phyloP scores from a whole-genome alignment of 257 asterid species.

The Solanum infundibuliforme region DNA sequence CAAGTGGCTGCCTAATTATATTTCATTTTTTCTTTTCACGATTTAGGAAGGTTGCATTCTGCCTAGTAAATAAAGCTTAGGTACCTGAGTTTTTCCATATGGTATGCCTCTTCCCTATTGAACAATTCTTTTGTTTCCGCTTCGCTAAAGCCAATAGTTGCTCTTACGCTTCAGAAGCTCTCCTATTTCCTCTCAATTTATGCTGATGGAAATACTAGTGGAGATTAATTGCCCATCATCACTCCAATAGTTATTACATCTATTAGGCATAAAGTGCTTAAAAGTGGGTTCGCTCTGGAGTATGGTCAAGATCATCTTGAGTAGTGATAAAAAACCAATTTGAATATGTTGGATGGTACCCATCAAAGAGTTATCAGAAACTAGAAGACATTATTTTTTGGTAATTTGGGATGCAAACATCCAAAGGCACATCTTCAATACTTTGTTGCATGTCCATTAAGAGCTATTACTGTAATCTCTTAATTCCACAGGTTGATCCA shows the following conservation, averaged over 20 bases:
- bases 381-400: neutral
- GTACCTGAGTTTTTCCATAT: neutral
- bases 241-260: neutral
- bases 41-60: neutral
- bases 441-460: neutral
- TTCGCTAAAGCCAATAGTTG: neutral
- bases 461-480: neutral
- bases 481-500: neutral
- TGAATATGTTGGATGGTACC: neutral
- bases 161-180: neutral
- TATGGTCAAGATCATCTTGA: neutral
- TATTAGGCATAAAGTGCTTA: neutral
- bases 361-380: neutral
- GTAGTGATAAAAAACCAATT: neutral
- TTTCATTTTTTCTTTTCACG: neutral
- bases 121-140: neutral
- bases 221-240: neutral
- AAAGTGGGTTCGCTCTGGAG: neutral
- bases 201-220: neutral
- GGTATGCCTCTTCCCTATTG: neutral
- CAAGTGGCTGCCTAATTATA: neutral
- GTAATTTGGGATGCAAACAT: neutral
- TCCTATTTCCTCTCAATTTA: neutral
- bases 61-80: neutral
- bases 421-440: neutral